Conservation (phyloP, 78 protist species). For the Polysphondylium violaceum region DNA sequence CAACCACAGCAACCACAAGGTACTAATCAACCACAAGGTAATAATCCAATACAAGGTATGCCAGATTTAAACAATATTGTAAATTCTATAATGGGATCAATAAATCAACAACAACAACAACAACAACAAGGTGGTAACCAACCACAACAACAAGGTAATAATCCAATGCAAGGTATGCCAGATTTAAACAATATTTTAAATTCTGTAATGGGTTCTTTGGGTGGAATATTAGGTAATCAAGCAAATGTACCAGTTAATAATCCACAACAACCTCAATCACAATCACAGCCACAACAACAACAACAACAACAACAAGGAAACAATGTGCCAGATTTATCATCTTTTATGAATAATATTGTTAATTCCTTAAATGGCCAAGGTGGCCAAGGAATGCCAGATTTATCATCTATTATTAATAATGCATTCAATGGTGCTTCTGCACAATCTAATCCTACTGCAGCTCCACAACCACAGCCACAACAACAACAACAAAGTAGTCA, state of each 20-base stretch:
- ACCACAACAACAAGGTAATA: conserved; percentile 18
- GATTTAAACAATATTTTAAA: too few species aligned
- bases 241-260: not conserved
- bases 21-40: conserved; percentile 17
- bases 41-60: conserved; percentile 1
- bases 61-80: too few species aligned
- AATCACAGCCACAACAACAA: conserved; percentile 4
- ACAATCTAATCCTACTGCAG: too few species aligned
- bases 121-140: not conserved
- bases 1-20: not conserved
- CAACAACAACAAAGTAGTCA: not conserved
- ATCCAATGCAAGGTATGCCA: conserved; percentile 3
- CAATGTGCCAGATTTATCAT: not conserved
- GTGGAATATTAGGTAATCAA: conserved; percentile 26
- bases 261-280: not conserved
- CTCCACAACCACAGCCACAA: too few species aligned
- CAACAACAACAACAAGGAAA: not conserved
- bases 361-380: not conserved
- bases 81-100: too few species aligned
- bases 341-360: not conserved
- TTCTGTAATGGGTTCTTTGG: too few species aligned
- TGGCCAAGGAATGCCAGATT: not conserved
- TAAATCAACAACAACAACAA: too few species aligned
- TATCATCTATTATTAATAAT: not conserved
- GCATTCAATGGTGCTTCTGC: not conserved